phyloP scores from a whole-genome alignment of 1,139 yeast species.

The Taphrina flavorubra region DNA sequence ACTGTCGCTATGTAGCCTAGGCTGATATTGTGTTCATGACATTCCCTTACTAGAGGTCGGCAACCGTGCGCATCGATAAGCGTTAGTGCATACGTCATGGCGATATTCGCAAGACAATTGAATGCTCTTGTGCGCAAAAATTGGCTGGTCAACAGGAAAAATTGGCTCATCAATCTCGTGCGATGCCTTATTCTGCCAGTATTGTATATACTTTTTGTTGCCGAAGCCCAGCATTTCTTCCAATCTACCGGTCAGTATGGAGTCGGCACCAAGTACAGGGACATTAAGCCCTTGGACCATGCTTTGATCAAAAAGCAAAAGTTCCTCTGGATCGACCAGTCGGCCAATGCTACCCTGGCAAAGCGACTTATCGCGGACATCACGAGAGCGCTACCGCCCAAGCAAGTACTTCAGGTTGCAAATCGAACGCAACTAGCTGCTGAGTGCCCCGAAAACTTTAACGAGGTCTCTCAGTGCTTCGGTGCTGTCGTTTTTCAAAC shows the following conservation, averaged over 20 bases:
- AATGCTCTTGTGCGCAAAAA: slow-evolving; percentile 45
- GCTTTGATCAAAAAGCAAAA: slow-evolving; percentile 47
- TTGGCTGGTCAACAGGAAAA: slow-evolving; percentile 48
- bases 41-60: background rate
- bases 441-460: slow-evolving; percentile 51
- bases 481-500: slow-evolving; percentile 53
- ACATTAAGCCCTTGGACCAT: slow-evolving; percentile 47
- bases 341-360: slow-evolving; percentile 49
- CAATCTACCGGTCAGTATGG: slow-evolving; percentile 51
- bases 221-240: slow-evolving; percentile 50
- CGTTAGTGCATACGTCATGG: slow-evolving; percentile 13
- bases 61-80: background rate
- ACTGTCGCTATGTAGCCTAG: too few relatives aligned
- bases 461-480: slow-evolving; percentile 51
- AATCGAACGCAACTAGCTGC: slow-evolving; percentile 48
- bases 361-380: slow-evolving; percentile 49
- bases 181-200: slow-evolving; percentile 51
- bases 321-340: slow-evolving; percentile 50
- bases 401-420: slow-evolving; percentile 48
- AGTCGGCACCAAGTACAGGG: slow-evolving; percentile 48
- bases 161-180: slow-evolving; percentile 51
- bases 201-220: slow-evolving; percentile 50
- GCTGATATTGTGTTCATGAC: too few relatives aligned
- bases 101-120: slow-evolving; percentile 20
- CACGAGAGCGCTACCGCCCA: slow-evolving; percentile 49